These are phyloP conservation scores for Fraxinus excelsior DNA, from an alignment of 257 asterid species.

Conservation along the genomic window DNA sequence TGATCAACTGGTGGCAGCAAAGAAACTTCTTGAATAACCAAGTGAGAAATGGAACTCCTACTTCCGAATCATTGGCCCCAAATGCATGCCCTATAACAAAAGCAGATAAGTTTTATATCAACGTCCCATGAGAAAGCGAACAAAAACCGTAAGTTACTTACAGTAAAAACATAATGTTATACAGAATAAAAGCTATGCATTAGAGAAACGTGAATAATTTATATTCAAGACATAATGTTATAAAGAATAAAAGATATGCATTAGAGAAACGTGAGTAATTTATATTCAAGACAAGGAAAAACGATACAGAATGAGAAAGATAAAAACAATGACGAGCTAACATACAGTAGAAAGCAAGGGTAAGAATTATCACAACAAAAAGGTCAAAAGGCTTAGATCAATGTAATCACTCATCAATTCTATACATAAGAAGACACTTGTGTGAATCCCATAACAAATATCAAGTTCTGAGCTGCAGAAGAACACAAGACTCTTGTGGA, in stretches of 20 bases:
- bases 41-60: conserved; percentile 31
- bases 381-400: background rate
- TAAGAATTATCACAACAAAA: background rate
- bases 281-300: background rate
- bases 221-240: background rate
- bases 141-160: background rate
- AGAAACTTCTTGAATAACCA: conserved; percentile 31
- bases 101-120: background rate
- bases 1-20: conserved; percentile 20
- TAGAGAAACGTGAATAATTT: background rate
- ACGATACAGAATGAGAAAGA: conserved; percentile 2
- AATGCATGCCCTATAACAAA: conserved; percentile 60
- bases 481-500: background rate
- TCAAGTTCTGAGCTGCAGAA: background rate
- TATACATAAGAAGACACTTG: background rate
- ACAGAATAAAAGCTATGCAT: background rate
- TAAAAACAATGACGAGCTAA: background rate
- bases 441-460: background rate
- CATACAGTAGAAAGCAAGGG: background rate
- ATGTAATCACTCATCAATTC: background rate
- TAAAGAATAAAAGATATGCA: too few relatives aligned
- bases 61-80: conserved; percentile 64
- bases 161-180: background rate
- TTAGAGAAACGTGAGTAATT: background rate
- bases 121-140: background rate